Evolutionary conservation across 2,329 filamentous ascomycete species (phyloP), one percentile per base, ranked within the genome.

Genomic region (Paraphoma sp.): DNA sequence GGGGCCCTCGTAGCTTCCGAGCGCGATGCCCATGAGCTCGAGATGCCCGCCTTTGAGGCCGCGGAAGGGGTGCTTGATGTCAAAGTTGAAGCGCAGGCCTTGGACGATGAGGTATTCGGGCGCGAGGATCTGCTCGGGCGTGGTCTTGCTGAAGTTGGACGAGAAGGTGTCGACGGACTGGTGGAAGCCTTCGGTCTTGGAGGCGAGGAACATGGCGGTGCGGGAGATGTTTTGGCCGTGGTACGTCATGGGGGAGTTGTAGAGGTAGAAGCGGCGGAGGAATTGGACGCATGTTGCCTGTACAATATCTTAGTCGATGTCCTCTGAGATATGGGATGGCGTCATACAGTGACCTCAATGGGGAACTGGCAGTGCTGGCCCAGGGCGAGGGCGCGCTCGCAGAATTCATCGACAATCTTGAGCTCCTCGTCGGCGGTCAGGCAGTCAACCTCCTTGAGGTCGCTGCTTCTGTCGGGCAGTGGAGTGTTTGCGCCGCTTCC

Each of bases 191-290:
- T 99, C 94, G 4, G 92, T 92, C 79, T 99, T 99, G 69, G 89
- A 93, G 9, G 93, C 93, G 62, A 99, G 91, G 81, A 96, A 98
- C 52, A 99, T 85, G 36, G 91, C 92, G 30, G 93, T 95, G 72
- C 93, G 92, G 74, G 96, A 88, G 64, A 98, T 90, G 61, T 92
- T 89, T 60, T 91, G 90, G 0, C 93, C 94, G 60, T 94, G 91
- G 74, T 99, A 98, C 30, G 93, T 97, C 91, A 98, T 97, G 70
- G 93, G 87, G 41, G 91, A 96, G 79, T 98, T 97, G 71, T 91
- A 94, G 38, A 97, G 85, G 80, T 98, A 99, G 83, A 99, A 98
- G 55, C 95, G 90, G 53, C 92, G 90, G 57, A 99, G 85, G 75
- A 96, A 97, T 71, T 96, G 88, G 59, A 94, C 90, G 3, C 92